Base-by-base conservation (phyloP, 2,329 filamentous ascomycete genomes). In the Xenosphaeropsis pyriputrescens region DNA sequence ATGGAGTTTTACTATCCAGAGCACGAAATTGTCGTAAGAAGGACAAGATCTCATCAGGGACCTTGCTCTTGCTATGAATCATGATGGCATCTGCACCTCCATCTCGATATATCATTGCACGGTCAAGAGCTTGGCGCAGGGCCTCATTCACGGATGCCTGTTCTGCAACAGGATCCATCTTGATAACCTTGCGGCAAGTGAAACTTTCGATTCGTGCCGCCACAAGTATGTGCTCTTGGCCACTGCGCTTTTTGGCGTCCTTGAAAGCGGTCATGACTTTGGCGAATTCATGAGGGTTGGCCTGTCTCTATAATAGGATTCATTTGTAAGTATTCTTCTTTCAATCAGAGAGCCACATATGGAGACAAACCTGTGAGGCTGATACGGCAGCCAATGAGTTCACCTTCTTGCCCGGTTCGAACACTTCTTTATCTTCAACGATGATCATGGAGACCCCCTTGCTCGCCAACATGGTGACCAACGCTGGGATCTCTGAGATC, bases 361-460 rank as follows among this genome's bases (percentile, higher is more conserved):
- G n/a, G n/a, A n/a, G n/a, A n/a, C n/a, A n/a, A n/a, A n/a, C 18
- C 26, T 40, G 37, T 6, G 32, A 31, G n/a, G 4, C 32, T 15
- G 37, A 35, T 5, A 31, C n/a, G 5, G 5, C 37, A 3, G 5
- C 12, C 11, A 42, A 26, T 12, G 40, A 42, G 37, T 42, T 42
- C 6, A 42, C 40, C 29, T 42, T 42, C 26, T 42, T 13, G 9
- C 40, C 40, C 1, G 40, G 40, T 32, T 40, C 37, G 15, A 22
- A 29, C 12, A 40, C 7, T 5, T 14, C 38, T 22, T 42, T 42
- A 29, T 42, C 40, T 22, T 42, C 40, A 18, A 42, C 36, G 37
- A 42, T 42, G 14, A 40, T 36, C 40, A 42, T 40, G 6, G 37
- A 36, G 17, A 42, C 36, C 15, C 38, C 29, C 18, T 5, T 6